Evolutionary conservation across 495 filamentous ascomycete genomes (phyloP).

Genomic region (Aspergillus cristatus): DNA sequence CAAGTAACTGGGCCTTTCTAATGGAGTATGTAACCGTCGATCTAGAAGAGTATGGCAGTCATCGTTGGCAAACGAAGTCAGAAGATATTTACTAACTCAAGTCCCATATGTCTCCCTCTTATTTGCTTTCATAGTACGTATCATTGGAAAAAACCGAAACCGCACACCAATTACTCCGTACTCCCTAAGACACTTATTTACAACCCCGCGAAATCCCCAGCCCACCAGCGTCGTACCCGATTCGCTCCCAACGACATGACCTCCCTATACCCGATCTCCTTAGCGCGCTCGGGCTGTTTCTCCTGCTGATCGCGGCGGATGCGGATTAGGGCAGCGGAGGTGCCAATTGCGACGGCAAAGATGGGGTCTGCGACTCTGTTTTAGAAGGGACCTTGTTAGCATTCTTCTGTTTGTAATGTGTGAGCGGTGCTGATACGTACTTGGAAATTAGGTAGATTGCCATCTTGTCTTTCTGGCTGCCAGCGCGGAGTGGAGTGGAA

Average conservation of each 20-base stretch:
- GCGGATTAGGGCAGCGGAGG: slow-evolving; percentile 44
- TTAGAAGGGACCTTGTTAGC: neutral
- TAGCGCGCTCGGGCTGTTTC: slow-evolving; percentile 25
- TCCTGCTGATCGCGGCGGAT: slow-evolving; percentile 79
- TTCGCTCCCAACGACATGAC: slow-evolving; percentile 21
- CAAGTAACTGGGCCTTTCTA: no score
- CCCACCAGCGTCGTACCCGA: slow-evolving; percentile 35
- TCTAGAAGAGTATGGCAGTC: no score
- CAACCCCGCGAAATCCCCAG: slow-evolving; percentile 32
- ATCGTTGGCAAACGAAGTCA: no score
- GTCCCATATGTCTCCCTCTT: no score
- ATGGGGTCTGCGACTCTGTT: slow-evolving; percentile 68
- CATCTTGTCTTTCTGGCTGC: slow-evolving; percentile 14
- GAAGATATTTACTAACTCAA: no score
- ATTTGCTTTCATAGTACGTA: no score
- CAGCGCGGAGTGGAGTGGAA: no score
- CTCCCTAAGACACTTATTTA: slow-evolving; percentile 1
- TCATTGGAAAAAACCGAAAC: no score
- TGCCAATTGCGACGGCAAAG: slow-evolving; percentile 76
- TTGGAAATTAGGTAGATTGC: slow-evolving; percentile 34
- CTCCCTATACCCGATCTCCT: slow-evolving; percentile 23
- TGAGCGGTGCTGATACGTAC: no score
- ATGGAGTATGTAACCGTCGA: no score
- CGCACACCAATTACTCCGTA: no score
- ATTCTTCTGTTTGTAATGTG: no score